A percentile compares a stretch with the other conserved stretches of the same genome.
phyloP scores from a whole-genome alignment of 2,329 filamentous ascomycete species.

The Trichophaea hybrida region DNA sequence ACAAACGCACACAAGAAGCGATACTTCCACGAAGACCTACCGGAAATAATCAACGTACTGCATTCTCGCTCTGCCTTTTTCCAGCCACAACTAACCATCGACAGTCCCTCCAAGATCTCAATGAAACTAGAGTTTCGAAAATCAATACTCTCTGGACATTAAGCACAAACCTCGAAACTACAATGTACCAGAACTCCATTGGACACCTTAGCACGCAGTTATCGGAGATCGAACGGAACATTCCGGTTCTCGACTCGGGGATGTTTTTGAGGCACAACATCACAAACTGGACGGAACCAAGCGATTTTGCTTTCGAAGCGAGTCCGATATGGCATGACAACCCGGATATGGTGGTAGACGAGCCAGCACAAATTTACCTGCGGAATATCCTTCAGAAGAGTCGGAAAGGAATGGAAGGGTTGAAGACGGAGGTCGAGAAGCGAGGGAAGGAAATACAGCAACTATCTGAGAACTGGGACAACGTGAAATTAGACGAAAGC shows the following conservation, averaged over 20 bases:
- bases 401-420: constrained; percentile 65
- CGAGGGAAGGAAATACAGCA: constrained; percentile 62
- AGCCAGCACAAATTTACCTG: constrained; percentile 74
- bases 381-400: constrained; percentile 86
- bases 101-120: constrained; percentile 69
- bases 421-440: constrained; percentile 70
- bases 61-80: background rate
- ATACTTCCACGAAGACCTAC: constrained; percentile 94
- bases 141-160: constrained; percentile 75
- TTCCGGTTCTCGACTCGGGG: constrained; percentile 80
- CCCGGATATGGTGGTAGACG: constrained; percentile 69
- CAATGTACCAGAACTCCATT: constrained; percentile 59
- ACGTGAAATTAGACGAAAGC: constrained; percentile 69
- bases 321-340: constrained; percentile 97
- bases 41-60: constrained; percentile 74
- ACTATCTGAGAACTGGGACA: constrained; percentile 73
- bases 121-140: constrained; percentile 71
- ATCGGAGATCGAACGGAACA: constrained; percentile 73
- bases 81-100: constrained; percentile 10
- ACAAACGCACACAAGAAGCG: constrained; percentile 96
- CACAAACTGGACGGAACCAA: constrained; percentile 64
- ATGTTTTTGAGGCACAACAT: constrained; percentile 97
- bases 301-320: constrained; percentile 76
- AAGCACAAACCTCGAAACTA: constrained; percentile 64
- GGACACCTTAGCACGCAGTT: constrained; percentile 58